phyloP scores from a whole-genome alignment of 306 rosid species.

The Comarum palustre region DNA sequence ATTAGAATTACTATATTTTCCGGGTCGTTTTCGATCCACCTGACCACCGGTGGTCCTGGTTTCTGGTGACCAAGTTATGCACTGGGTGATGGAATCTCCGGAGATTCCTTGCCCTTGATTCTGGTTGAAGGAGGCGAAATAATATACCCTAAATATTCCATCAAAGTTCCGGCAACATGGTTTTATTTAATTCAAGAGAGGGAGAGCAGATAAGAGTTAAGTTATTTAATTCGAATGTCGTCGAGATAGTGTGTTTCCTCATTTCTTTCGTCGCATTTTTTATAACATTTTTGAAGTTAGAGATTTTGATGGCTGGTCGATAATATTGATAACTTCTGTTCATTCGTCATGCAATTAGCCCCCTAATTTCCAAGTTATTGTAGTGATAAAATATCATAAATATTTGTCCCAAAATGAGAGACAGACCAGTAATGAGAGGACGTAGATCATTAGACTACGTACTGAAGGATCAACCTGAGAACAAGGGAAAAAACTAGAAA shows the following conservation, averaged over 20 bases:
- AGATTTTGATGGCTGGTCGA: not conserved
- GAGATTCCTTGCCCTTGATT: constrained; percentile 26
- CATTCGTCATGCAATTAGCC: not conserved
- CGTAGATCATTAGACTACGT: too few species aligned
- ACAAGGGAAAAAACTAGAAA: not conserved
- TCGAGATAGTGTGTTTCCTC: not conserved
- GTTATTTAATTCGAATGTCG: not conserved
- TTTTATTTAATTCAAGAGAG: not conserved
- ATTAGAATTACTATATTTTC: not conserved
- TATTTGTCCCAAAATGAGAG: not conserved
- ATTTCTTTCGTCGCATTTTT: not conserved
- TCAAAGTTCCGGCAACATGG: not conserved
- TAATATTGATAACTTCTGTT: not conserved
- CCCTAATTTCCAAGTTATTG: not conserved
- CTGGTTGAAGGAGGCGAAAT: constrained; percentile 2
- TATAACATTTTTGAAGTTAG: not conserved
- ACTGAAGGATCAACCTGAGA: not conserved
- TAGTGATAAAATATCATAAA: not conserved
- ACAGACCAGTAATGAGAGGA: too few species aligned
- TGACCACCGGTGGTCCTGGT: constrained; percentile 12
- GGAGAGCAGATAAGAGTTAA: not conserved
- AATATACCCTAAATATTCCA: not conserved
- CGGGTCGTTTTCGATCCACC: constrained; percentile 11
- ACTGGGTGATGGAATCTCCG: constrained; percentile 12
- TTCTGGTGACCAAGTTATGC: constrained; percentile 7